Base-by-base conservation (phyloP, 2,329 filamentous ascomycete species). In the Polychaeton citri region DNA sequence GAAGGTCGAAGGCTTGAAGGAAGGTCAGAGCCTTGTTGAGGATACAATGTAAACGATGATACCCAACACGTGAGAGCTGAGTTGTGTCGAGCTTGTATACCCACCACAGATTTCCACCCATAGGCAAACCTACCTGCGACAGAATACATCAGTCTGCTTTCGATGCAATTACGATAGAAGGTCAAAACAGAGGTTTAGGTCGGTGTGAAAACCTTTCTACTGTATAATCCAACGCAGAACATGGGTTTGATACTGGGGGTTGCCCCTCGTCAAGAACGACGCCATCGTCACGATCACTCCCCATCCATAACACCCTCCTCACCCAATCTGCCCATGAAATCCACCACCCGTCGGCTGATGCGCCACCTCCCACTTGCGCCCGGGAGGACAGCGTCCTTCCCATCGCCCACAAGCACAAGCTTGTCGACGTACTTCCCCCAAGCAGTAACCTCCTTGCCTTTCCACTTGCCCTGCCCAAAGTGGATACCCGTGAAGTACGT, bases 1-100 rank as follows among this genome's bases (percentile, higher is more conserved):
- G 49, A 79, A 84, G 54, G 85, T 95, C 36, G 83, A 93, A 64
- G 84, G 84, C 36, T 67, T 93, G 54, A 75, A 85, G 58, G 83
- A 92, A 53, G 82, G 80, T 30, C 71, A 82, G 52, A 76, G 76
- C 43, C 59, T 76, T 57, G 80, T 86, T 44, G 69, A 76, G 13
- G 78, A 83, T n/a, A n/a, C n/a, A n/a, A n/a, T n/a, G n/a, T n/a
- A n/a, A n/a, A n/a, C n/a, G n/a, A n/a, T n/a, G n/a, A n/a, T n/a
- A n/a, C n/a, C n/a, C n/a, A n/a, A n/a, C n/a, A n/a, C n/a, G n/a
- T n/a, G n/a, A n/a, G n/a, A n/a, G n/a, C n/a, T n/a, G n/a, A n/a
- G n/a, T n/a, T n/a, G n/a, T n/a, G n/a, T n/a, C n/a, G n/a, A n/a
- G n/a, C n/a, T n/a, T n/a, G n/a, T n/a, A n/a, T n/a, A n/a, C n/a